Conservation (phyloP, 129 eudicot species). For the Pulicaria dysenterica region DNA sequence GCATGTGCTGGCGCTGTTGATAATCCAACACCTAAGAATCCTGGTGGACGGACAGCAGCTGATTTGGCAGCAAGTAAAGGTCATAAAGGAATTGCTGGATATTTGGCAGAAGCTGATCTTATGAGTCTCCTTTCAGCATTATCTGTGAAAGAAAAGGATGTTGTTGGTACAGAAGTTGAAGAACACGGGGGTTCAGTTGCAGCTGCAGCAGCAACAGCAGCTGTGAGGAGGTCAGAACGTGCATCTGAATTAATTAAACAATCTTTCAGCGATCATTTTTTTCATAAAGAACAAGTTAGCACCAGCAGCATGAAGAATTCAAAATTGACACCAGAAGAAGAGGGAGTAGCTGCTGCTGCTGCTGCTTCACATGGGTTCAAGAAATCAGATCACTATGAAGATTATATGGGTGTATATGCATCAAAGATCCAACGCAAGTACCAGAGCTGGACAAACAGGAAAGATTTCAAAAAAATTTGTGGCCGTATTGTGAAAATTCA, state of each 20-base stretch:
- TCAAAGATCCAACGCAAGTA: conserved; percentile 33
- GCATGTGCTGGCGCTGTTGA: conserved; percentile 41
- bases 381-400: conserved; percentile 27
- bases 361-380: conserved; percentile 26
- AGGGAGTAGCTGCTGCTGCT: conserved; percentile 26
- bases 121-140: conserved; percentile 32
- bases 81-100: conserved; percentile 47
- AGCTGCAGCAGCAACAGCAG: conserved; percentile 18
- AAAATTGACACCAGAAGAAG: conserved; percentile 13
- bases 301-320: not conserved
- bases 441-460: conserved; percentile 40
- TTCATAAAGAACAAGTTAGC: conserved; percentile 28
- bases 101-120: conserved; percentile 42
- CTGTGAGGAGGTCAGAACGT: conserved; percentile 37
- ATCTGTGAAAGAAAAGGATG: conserved; percentile 11
- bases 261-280: conserved; percentile 34
- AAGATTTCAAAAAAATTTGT: conserved; percentile 31
- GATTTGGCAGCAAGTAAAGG: conserved; percentile 46
- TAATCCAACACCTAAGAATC: conserved; percentile 34
- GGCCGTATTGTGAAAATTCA: conserved; percentile 38
- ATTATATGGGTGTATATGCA: conserved; percentile 23
- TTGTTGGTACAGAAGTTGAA: not conserved
- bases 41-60: conserved; percentile 43
- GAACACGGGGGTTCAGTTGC: conserved; percentile 31
- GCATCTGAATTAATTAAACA: conserved; percentile 40